Conservation (phyloP, 805 yeast species). For the Lachancea lanzarotensis region DNA sequence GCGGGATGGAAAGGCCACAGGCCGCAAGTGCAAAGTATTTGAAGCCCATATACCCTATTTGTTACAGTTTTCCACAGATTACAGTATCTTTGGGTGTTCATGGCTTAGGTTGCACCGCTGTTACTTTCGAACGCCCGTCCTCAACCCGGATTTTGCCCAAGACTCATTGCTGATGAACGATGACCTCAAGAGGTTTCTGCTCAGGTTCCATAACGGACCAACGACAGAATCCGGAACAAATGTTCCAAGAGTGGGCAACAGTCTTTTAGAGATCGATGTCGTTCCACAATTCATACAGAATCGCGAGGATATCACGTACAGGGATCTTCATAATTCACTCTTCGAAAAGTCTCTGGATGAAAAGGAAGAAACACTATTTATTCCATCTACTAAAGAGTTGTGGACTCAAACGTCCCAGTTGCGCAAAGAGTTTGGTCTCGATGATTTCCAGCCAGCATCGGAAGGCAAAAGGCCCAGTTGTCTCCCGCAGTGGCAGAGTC, state of each 20-base stretch:
- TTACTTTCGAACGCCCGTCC: conserved; percentile 53
- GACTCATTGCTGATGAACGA: conserved; percentile 28
- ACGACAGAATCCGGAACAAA: conserved; percentile 13
- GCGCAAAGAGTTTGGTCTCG: conserved; percentile 37
- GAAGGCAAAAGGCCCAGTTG: conserved; percentile 23
- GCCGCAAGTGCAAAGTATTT: conserved; percentile 42
- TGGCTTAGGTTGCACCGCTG: conserved; percentile 51
- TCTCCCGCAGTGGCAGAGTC: conserved; percentile 38
- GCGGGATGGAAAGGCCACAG: conserved; percentile 38
- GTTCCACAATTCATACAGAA: conserved; percentile 56
- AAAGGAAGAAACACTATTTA: conserved; percentile 13
- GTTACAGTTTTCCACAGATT: conserved; percentile 76
- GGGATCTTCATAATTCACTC: conserved; percentile 48
- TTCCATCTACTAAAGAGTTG: conserved; percentile 47
- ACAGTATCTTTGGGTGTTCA: conserved; percentile 76
- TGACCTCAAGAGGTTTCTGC: conserved; percentile 32
- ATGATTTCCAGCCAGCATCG: conserved; percentile 24
- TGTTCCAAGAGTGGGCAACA: conserved; percentile 50
- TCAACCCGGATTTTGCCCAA: conserved; percentile 29
- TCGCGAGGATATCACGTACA: conserved; percentile 37
- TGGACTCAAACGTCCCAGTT: conserved; percentile 53
- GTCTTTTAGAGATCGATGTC: conserved; percentile 67
- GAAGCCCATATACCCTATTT: conserved; percentile 78
- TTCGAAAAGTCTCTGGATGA: conserved; percentile 28
- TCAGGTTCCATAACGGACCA: conserved; percentile 18